Evolutionary conservation across 805 yeast species (phyloP).

Genomic region (Lipomyces orientalis): DNA sequence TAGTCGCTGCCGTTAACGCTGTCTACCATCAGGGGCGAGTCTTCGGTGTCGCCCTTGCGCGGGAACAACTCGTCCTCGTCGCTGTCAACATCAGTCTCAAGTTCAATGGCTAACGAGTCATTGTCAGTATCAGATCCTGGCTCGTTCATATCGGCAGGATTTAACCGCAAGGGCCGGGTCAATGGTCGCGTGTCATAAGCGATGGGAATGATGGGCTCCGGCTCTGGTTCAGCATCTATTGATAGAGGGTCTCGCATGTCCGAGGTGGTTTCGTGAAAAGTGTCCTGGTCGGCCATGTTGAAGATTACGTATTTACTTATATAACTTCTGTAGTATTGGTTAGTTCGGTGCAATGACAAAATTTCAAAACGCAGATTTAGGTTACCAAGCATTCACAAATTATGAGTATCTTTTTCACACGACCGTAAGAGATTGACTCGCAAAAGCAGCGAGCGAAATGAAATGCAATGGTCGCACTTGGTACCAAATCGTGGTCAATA

Average conservation of each 20-base stretch:
- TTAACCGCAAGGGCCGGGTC: slow-evolving; percentile 20
- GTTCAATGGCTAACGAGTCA: slow-evolving; percentile 37
- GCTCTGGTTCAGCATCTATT: slow-evolving; percentile 13
- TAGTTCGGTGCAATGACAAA: too few relatives aligned
- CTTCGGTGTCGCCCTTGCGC: slow-evolving; percentile 23
- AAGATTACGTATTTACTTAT: background rate
- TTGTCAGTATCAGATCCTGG: slow-evolving; percentile 35
- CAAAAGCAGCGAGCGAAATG: too few relatives aligned
- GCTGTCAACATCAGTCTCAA: slow-evolving; percentile 33
- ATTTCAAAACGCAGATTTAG: too few relatives aligned
- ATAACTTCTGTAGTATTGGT: background rate
- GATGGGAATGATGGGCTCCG: slow-evolving; percentile 27
- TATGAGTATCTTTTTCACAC: too few relatives aligned
- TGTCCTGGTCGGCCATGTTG: slow-evolving; percentile 2
- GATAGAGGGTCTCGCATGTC: slow-evolving; percentile 19
- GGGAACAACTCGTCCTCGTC: slow-evolving; percentile 26
- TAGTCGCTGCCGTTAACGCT: slow-evolving; percentile 7
- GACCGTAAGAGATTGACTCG: too few relatives aligned
- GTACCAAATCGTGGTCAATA: too few relatives aligned
- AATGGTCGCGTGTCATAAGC: slow-evolving; percentile 26
- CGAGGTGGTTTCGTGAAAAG: slow-evolving; percentile 11
- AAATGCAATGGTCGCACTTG: too few relatives aligned
- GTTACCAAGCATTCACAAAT: too few relatives aligned
- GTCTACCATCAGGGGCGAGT: slow-evolving; percentile 20
- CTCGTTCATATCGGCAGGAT: slow-evolving; percentile 35